Base-by-base conservation (phyloP, 2,329 filamentous ascomycete species). In the Hypoxylon sp. region DNA sequence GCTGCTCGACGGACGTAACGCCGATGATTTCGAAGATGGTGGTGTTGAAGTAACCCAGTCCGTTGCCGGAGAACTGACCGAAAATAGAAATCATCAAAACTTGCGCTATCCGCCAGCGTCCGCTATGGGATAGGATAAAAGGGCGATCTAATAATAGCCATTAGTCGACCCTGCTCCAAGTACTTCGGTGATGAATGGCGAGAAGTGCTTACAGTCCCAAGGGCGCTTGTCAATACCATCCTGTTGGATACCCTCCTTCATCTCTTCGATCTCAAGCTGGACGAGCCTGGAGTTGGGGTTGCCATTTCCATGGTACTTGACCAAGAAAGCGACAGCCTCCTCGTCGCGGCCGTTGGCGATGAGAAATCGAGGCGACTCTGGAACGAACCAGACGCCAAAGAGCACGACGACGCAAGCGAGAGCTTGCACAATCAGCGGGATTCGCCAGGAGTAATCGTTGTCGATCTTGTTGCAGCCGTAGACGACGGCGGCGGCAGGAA, bases 51-150 rank as follows among this genome's bases (percentile, higher is more conserved):
- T 79, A 79, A 9, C 76, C 75, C 5, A 79, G 71, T 41, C 76
- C 76, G 49, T 78, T 78, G 13, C 76, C 77, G 1, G 77, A 78
- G 65, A 77, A 79, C 60, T 79, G 76, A 11, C 76, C 76, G 46
- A 79, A 79, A 53, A 78, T 68, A 32, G 75, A 76, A 55, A 79
- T 78, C 74, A 78, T 77, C 55, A 78, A 56, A 30, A 78, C 75
- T 52, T 78, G 75, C 3, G 70, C 67, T 45, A 77, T 74, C 16
- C 76, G 70, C 76, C 76, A 78, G 42, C 76, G 75, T 31, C 75
- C 75, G 36, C 67, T 73, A 66, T 77, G 75, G 7, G 71, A 69
- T 3, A 68, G 27, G 30, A 78, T 11, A 43, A 79, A 71, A 1
- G 75, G 75, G 9, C 75, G 72, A 65, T 78, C 71, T 73, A 44